Evolutionary conservation across 2,329 filamentous ascomycete genomes (phyloP).

Genomic region (Claviceps capensis): DNA sequence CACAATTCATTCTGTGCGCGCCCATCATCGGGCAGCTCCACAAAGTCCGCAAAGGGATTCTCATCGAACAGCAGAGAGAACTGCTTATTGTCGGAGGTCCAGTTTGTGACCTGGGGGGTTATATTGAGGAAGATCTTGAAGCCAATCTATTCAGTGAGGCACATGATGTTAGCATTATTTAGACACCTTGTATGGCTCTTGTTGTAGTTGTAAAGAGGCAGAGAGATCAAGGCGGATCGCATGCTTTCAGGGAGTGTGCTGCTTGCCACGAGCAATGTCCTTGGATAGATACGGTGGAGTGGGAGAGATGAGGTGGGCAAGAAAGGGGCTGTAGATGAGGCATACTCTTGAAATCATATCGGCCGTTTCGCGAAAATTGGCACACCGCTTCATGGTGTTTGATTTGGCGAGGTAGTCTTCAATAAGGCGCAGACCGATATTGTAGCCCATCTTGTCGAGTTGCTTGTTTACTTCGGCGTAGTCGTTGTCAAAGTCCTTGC

Average conservation of each 20-base stretch:
- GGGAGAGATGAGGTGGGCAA: neutral
- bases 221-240: no score
- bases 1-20: slow-evolving; percentile 91
- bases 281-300: slow-evolving; percentile 21
- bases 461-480: slow-evolving; percentile 96
- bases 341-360: slow-evolving; percentile 86
- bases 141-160: slow-evolving; percentile 36
- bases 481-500: slow-evolving; percentile 89
- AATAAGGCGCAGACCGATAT: slow-evolving; percentile 88
- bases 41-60: slow-evolving; percentile 92
- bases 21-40: slow-evolving; percentile 91
- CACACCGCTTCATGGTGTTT: slow-evolving; percentile 74
- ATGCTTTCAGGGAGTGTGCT: no score
- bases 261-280: slow-evolving; percentile 23
- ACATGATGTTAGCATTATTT: no score
- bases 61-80: slow-evolving; percentile 96
- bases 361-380: slow-evolving; percentile 88
- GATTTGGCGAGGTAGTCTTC: slow-evolving; percentile 97
- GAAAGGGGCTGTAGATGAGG: neutral
- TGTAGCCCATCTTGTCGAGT: slow-evolving; percentile 98
- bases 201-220: no score
- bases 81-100: slow-evolving; percentile 90
- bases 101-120: slow-evolving; percentile 84
- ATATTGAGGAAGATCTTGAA: slow-evolving; percentile 99
- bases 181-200: no score